Base-by-base conservation (phyloP, 305 asterid species). In the Coffea humblotiana region DNA sequence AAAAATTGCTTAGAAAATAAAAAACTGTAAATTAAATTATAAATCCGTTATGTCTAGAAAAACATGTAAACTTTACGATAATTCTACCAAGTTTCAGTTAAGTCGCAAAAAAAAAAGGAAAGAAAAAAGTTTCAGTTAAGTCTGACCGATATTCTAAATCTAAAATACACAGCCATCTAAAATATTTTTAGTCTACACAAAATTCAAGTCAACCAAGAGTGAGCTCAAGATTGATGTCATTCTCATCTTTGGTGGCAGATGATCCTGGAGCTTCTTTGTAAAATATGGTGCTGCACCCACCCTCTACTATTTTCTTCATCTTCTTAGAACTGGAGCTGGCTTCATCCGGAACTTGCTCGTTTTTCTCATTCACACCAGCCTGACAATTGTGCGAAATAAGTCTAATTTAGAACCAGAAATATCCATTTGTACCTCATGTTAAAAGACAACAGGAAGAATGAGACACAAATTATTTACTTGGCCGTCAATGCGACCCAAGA, bases 221-320 rank as follows among this genome's bases (percentile, higher is more conserved):
- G 52, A 85, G 88, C 37, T 85, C 88, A 25, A 85, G 86, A 32
- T 79, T 82, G 64, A 85, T 43, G 52, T 75, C 61, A 45, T 78
- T 51, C 65, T 3, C 72, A 60, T 79, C 78, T 54, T 60, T 63
- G 14, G 48, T 23, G 54, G 45, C 76, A 27, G 78, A 76, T 73
- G 77, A 23, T 23, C 49, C 71, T 51, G 77, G 65, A 74, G 68
- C 29, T 51, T 12, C 56, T 35, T 48, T 63, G 11, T 77, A 58
- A 71, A 51, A 68, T 70, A 72, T 40, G 16, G 75, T 72, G 75
- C 58, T 69, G 25, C 63, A 40, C 0, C 77, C 77, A 18, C 49
- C 72, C 66, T 78, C 61, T 71, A 69, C 79, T 63, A 21, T n/a
- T 19, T 52, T 16, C 60, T 48, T 63, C 35, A 40, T 16, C 60